Base-by-base conservation (phyloP, 2,329 filamentous ascomycete genomes). In the Parastagonospora nodorum region DNA sequence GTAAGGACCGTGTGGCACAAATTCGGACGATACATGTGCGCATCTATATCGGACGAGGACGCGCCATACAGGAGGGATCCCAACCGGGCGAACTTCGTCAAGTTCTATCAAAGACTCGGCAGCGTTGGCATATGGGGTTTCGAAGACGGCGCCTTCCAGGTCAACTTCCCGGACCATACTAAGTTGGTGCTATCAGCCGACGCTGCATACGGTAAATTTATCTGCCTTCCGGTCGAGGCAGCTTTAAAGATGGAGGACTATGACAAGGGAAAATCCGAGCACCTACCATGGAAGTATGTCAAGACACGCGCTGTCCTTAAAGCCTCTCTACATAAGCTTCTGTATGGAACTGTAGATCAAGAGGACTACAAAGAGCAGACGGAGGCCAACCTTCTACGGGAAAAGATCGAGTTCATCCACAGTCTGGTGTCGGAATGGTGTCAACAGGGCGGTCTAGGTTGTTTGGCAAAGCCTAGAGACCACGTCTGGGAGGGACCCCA, bases 81-180 rank as follows among this genome's bases (percentile, higher is more conserved):
- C 5, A 69, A 74, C 27, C 73, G 76, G 38, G 70, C 74, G 6
- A 77, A 73, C 47, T 83, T 92, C 43, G 87, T 92, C 38, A 89
- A 86, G 1, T 92, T 92, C 60, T 93, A 92, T 69, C 89, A 93
- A 75, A 82, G 89, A 41, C 87, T 90, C 53, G 89, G 89, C 37
- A 89, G 89, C 63, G 88, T 92, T 28, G 88, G 89, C 12, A 88
- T 89, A 73, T 92, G 89, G 89, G 85, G 86, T 42, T 93, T 93
- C 64, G 84, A 83, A 48, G 89, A 93, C 68, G 90, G 90, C 2
- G 88, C 90, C 63, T 81, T 92, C 59, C 89, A 89, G 83, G 89
- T 93, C 75, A 93, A 94, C 75, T 94, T 94, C 72, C 89, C 90
- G 2, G 90, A 94, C 61, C 90, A 94, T 71, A 93, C 90, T 51